These are phyloP conservation scores for Pestalotiopsis sp. DNA, from an alignment of 2,329 filamentous ascomycete species.

Conservation along the genomic window DNA sequence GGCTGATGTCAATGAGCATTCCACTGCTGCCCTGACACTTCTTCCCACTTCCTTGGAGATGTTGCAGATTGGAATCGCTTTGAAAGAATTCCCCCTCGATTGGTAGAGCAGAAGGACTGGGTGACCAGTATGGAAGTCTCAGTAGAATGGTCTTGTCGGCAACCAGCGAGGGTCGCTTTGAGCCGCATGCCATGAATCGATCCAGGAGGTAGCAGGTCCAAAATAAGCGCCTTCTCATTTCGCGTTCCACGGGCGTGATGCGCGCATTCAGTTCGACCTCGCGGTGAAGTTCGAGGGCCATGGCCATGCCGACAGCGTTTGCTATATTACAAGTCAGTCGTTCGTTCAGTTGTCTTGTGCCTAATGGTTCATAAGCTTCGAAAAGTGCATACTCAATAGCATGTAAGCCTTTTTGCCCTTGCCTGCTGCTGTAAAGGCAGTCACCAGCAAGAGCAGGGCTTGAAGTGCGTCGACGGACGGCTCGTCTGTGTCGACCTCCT, in stretches of 20 bases:
- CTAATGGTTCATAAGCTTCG: background rate
- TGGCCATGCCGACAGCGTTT: conserved; percentile 78
- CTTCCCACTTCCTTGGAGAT: conserved; percentile 68
- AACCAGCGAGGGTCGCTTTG: conserved; percentile 79
- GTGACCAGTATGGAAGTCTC: conserved; percentile 74
- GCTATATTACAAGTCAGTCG: conserved; percentile 45
- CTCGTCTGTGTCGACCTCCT: conserved; percentile 76
- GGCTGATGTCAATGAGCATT: conserved; percentile 82
- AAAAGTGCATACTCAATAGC: conserved; percentile 67
- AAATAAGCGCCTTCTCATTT: conserved; percentile 78
- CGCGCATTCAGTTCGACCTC: conserved; percentile 68
- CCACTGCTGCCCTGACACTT: conserved; percentile 75
- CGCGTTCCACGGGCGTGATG: conserved; percentile 69
- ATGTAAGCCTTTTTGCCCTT: conserved; percentile 86
- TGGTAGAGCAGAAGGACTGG: conserved; percentile 60
- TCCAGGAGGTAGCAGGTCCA: conserved; percentile 90
- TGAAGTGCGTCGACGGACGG: conserved; percentile 80
- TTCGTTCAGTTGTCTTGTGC: background rate
- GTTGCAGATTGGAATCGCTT: conserved; percentile 75
- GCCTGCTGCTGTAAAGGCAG: conserved; percentile 76
- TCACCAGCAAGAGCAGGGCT: conserved; percentile 72
- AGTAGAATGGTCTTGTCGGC: conserved; percentile 76
- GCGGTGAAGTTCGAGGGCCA: conserved; percentile 79
- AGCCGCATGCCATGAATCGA: conserved; percentile 80
- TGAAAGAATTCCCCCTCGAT: conserved; percentile 83